A percentile compares a stretch with the other conserved stretches of the same genome.
These are phyloP conservation scores for Carnegiea gigantea DNA, from an alignment of 179 eudicot genomes.

Conservation along the genomic window DNA sequence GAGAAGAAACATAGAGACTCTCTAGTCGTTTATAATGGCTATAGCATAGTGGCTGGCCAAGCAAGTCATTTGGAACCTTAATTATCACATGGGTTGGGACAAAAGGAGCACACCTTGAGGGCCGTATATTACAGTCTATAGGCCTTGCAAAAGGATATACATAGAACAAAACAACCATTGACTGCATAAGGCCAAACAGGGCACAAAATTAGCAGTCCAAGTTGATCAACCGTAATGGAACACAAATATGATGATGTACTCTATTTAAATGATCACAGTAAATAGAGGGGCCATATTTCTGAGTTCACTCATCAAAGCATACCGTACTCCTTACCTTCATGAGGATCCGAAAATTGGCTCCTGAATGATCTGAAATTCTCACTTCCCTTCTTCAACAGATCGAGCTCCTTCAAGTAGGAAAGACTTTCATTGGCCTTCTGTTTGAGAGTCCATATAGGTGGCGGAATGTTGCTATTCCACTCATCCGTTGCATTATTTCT, in stretches of 20 bases:
- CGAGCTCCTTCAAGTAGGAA: slow-evolving; percentile 37
- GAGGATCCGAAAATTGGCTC: slow-evolving; percentile 28
- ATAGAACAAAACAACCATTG: no score
- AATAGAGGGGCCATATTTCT: neutral
- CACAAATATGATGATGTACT: neutral
- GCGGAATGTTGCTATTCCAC: slow-evolving; percentile 34
- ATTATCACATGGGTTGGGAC: no score
- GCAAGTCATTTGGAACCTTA: no score
- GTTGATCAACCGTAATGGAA: neutral
- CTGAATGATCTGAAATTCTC: slow-evolving; percentile 40
- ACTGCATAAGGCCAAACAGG: neutral
- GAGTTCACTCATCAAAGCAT: neutral
- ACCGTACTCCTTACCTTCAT: slow-evolving; percentile 40
- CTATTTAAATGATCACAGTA: neutral
- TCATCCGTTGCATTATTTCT: slow-evolving; percentile 35
- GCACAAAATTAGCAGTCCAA: neutral
- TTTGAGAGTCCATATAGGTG: slow-evolving; percentile 39
- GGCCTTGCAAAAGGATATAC: no score
- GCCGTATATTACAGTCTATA: no score
- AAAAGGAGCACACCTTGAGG: no score
- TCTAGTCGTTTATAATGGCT: no score
- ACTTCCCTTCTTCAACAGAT: slow-evolving; percentile 32
- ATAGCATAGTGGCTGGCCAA: no score
- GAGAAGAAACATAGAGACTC: no score
- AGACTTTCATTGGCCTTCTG: slow-evolving; percentile 43